These are phyloP conservation scores for Thyridium curvatum DNA, from an alignment of 2,329 filamentous ascomycete species.

Conservation along the genomic window DNA sequence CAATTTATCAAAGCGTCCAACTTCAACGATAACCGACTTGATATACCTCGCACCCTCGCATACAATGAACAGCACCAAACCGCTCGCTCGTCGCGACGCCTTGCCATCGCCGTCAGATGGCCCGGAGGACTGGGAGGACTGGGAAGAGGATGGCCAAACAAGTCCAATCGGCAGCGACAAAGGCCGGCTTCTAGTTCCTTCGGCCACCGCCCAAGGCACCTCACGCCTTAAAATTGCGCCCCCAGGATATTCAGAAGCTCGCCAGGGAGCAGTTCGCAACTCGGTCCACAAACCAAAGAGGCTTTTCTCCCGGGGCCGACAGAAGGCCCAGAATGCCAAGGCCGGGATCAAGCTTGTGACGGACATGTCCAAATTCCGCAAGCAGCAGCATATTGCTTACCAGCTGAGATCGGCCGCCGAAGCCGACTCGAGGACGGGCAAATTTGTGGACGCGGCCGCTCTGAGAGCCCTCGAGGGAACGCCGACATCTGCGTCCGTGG, in stretches of 20 bases:
- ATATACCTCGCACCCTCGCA: no score
- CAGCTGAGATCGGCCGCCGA: slow-evolving; percentile 15
- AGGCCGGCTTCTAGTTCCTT: slow-evolving; percentile 18
- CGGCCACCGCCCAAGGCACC: slow-evolving; percentile 3
- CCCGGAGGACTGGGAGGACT: slow-evolving; percentile 45
- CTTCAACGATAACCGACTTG: no score
- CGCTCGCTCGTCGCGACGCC: no score
- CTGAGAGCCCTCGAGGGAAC: slow-evolving; percentile 53
- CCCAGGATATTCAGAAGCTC: slow-evolving; percentile 4
- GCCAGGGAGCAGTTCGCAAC: slow-evolving; percentile 19
- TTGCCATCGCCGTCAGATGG: no score
- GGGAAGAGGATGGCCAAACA: slow-evolving; percentile 40
- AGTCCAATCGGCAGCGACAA: slow-evolving; percentile 32
- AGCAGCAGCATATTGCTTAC: slow-evolving; percentile 26
- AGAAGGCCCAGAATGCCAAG: slow-evolving; percentile 53
- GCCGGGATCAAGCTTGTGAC: slow-evolving; percentile 65
- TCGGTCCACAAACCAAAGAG: slow-evolving; percentile 35
- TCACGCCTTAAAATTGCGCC: slow-evolving; percentile 2
- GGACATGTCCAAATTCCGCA: slow-evolving; percentile 51
- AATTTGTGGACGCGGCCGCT: slow-evolving; percentile 53
- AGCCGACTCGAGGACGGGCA: slow-evolving; percentile 24
- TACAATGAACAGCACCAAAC: no score
- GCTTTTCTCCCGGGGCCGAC: slow-evolving; percentile 52
- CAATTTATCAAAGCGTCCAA: no score
- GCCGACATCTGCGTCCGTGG: slow-evolving; percentile 45